These are phyloP conservation scores for Lentinula edodes DNA, from an alignment of 768 basidiomycete genomes.

Conservation along the genomic window DNA sequence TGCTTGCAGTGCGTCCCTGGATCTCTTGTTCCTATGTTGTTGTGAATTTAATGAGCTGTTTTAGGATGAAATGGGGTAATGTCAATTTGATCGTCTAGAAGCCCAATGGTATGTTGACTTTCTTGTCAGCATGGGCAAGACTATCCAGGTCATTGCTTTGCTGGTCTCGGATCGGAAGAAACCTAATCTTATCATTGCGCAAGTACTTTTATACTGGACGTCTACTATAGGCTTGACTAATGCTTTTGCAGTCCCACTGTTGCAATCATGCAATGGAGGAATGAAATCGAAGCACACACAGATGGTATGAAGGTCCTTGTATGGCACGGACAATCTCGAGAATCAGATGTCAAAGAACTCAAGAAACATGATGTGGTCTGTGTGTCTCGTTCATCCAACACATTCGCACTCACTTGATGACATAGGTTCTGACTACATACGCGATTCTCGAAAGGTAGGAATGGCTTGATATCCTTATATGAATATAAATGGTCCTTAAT, in stretches of 20 bases:
- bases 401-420: not conserved
- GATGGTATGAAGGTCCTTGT: constrained; percentile 78
- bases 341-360: constrained; percentile 60
- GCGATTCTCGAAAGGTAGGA: constrained; percentile 73
- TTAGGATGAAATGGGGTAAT: constrained; percentile 90
- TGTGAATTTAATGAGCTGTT: not conserved
- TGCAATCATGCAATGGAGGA: constrained; percentile 80
- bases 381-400: constrained; percentile 1
- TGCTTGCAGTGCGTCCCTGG: constrained; percentile 67
- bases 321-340: constrained; percentile 85
- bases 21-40: not conserved
- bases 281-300: constrained; percentile 87
- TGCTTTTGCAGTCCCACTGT: constrained; percentile 38
- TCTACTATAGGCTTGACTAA: constrained; percentile 45
- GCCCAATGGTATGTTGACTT: constrained; percentile 1
- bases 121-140: constrained; percentile 75
- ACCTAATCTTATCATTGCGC: constrained; percentile 93
- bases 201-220: constrained; percentile 30
- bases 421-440: constrained; percentile 77
- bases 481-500: not conserved
- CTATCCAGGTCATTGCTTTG: constrained; percentile 93
- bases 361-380: constrained; percentile 84
- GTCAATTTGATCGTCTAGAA: not conserved
- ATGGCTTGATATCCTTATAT: not conserved
- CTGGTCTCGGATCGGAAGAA: constrained; percentile 71